Base-by-base conservation (phyloP, 2,329 filamentous ascomycete genomes). In the Paecilomyces variotii region DNA sequence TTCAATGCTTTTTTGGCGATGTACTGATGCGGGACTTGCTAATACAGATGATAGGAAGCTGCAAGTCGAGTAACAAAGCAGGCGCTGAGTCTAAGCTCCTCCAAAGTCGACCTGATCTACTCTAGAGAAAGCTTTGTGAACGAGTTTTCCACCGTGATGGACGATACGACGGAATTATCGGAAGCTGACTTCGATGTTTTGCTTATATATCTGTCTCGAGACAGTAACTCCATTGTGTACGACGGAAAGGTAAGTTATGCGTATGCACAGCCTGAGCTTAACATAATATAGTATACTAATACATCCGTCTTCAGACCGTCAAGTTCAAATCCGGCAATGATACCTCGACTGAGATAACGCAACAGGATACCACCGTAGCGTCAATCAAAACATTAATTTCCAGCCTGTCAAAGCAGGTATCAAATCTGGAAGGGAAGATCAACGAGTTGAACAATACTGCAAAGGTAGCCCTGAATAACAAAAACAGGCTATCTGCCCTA, bases 311-410 rank as follows among this genome's bases (percentile, higher is more conserved):
- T 45, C 19, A 45, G 63, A 90, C 86, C 0, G 82, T 99, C 65
- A 92, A 89, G 70, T 87, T 97, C 72, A 87, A 84, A 65, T 74
- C 75, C 0, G 70, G 81, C 0, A 77, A 79, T 2, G 80, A 84
- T 56, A 64, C 69, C 1, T 68, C 74, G 1, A 64, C 70, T 11
- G 74, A 79, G 1, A 87, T 97, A 63, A 89, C 89, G 0, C 79
- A 86, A 59, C 88, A 95, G 66, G 94, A 99, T 74, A 78, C 80
- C 3, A 88, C 90, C 0, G 90, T 97, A 62, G 91, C 91, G 1
- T 87, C 88, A 55, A 80, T 99, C 14, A 86, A 88, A 61, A 83
- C 86, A 24, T 85, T 96, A 61, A 87, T 91, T 14, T 74, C 81
- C 6, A 80, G 86, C 0, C 81, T 97, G 45, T 82, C 81, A 55